A percentile compares a stretch with the other conserved stretches of the same genome.
These are phyloP conservation scores for Pseudopediastrum boryanum DNA, from an alignment of 139 green algal species.

Conservation along the genomic window DNA sequence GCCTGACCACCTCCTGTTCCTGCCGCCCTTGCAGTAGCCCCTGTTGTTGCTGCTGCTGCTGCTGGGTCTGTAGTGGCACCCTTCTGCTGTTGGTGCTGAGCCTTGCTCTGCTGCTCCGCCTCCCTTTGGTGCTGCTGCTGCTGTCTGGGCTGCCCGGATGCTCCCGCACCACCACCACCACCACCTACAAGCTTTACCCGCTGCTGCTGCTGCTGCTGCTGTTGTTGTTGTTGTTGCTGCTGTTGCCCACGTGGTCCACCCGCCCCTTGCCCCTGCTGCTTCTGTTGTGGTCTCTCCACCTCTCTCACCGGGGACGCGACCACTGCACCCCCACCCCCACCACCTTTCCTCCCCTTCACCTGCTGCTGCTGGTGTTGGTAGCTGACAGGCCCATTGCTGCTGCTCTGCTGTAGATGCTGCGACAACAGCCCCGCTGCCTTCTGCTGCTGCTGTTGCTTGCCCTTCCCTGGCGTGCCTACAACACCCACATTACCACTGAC, in stretches of 20 bases:
- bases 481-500: neutral
- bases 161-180: conserved; percentile 30
- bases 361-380: neutral
- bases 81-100: conserved; percentile 67
- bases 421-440: neutral
- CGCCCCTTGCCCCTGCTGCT: too few relatives aligned
- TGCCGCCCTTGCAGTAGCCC: conserved; percentile 72
- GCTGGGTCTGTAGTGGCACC: conserved; percentile 46
- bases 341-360: neutral
- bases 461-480: neutral
- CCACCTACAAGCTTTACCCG: conserved; percentile 5
- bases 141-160: neutral
- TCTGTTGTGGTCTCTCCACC: too few relatives aligned
- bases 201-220: conserved; percentile 15
- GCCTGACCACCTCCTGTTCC: conserved; percentile 46
- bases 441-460: neutral
- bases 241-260: neutral
- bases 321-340: conserved; percentile 32
- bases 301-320: too few relatives aligned
- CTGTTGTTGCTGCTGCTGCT: conserved; percentile 68
- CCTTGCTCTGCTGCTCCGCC: conserved; percentile 53
- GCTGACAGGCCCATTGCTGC: neutral
- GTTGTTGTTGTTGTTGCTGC: neutral
- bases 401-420: neutral
- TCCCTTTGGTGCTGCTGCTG: conserved; percentile 27